Evolutionary conservation across 2,329 filamentous ascomycete species (phyloP), one percentile per base, ranked within the genome.

Genomic region (Pyrenochaeta sp.): DNA sequence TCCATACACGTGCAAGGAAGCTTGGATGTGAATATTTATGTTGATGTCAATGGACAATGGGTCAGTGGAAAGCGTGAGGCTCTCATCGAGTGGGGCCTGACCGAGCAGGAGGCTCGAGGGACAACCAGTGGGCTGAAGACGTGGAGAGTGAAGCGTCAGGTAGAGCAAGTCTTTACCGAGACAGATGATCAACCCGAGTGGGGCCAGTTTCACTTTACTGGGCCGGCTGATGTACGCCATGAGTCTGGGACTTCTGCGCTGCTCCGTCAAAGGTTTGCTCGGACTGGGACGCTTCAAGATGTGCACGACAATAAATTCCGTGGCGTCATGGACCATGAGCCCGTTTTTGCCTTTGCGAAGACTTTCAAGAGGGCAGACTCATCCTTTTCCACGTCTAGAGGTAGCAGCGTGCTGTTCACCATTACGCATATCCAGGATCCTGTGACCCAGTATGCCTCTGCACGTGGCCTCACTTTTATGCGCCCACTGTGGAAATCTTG

Each of bases 131-230:
- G 72, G 9, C 73, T 90, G 53, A 90, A 90, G 77, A 87, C 86
- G 1, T 91, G 87, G 87, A 85, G 81, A 55, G 79, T 91, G 27
- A 81, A 82, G 50, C 82, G 87, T 33, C 77, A 77, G 52, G 71
- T 81, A 6, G 85, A 94, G 73, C 81, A 89, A 71, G 79, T 90
- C n/a, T 84, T 95, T 48, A 90, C 89, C 0, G 92, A 96, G 73
- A 67, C 83, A 49, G 77, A 77, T 37, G 92, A 96, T 66, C 88
- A 88, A 37, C 85, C 89, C 1, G 91, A 96, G 83, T 96, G 92
- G 92, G 92, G 92, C 3, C 89, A 87, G 23, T 75, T 96, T 51
- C 85, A 91, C 74, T 91, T 96, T 70, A 89, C 89, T 18, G 91
- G 82, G 1, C 90, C 91, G 18, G 78, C 81, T 37, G 83, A 88